Base-by-base conservation (phyloP, 2,329 filamentous ascomycete genomes). In the Exserohilum rostratum region DNA sequence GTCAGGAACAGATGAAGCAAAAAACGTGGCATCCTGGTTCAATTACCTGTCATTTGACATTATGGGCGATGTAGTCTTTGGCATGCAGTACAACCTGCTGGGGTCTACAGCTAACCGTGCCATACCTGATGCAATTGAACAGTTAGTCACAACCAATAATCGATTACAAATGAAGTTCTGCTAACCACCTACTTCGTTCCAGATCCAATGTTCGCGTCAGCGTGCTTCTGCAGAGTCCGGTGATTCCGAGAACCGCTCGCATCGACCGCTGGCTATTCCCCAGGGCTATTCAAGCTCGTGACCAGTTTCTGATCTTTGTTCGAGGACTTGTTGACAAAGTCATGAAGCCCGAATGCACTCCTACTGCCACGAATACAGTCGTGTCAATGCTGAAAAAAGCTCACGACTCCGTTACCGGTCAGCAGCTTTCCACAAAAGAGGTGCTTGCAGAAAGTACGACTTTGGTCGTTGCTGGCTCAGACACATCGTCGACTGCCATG, bases 11-110 rank as follows among this genome's bases (percentile, higher is more conserved):
- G 22, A 25, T 25, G 22, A 48, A 12, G 18, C 74, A 12, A 60
- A 71, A 34, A 74, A 81, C 48, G 76, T 81, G 68, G 69, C 72
- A 5, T 60, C 70, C 17, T 75, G 72, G 65, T 58, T 66, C 72
- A 55, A 73, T 49, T 78, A 70, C 29, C 42, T 59, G 13, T 25
- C 50, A 1, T 59, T 59, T 31, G 59, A 59, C 31, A 34, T 59
- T 6, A 58, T 58, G 59, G 29, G 46, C 12, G 40, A 37, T 11
- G 31, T 62, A 12, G 43, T 56, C 12, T 60, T 62, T 37, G 66
- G 70, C n/a, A 67, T 70, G 40, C 53, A 69, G 25, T 75, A 77
- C 59, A 60, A 67, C 40, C 66, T 73, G 67, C 67, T 77, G 13
- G 62, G 68, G 35, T 13, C 25, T 2, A 25, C 11, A 25, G 17